Conservation (phyloP, 176 grass and related monocot genomes). For the Leersia perrieri region DNA sequence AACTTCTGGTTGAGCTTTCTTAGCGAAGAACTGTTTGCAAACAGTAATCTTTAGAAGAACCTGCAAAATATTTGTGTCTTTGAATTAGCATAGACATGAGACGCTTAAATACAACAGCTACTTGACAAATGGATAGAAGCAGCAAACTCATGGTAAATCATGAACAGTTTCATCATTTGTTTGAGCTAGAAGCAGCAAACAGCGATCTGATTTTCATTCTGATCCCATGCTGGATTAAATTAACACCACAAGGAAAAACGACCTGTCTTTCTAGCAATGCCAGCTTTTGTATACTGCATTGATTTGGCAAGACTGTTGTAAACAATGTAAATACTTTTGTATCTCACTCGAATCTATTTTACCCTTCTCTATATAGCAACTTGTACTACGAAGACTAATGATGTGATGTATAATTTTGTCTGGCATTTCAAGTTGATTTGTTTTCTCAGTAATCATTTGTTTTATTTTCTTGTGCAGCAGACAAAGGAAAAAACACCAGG, state of each 20-base stretch:
- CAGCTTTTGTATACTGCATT: neutral
- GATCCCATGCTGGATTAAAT: neutral
- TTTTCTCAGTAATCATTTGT: constrained; percentile 1
- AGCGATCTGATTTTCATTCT: neutral
- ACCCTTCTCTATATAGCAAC: neutral
- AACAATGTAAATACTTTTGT: neutral
- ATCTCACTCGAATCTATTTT: neutral
- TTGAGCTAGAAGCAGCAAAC: neutral
- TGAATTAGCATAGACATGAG: neutral
- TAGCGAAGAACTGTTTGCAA: neutral
- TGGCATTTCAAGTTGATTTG: neutral
- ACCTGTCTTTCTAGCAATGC: neutral
- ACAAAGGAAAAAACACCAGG: constrained; percentile 44
- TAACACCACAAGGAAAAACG: neutral
- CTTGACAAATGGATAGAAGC: neutral
- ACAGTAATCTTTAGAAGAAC: neutral
- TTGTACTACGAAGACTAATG: neutral
- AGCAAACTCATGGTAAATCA: neutral
- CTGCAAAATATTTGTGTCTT: neutral
- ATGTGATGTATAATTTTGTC: neutral
- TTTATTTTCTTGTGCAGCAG: constrained; percentile 39
- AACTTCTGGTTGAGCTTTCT: constrained; percentile 4
- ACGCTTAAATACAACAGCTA: neutral
- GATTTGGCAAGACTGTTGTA: neutral
- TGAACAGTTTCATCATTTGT: neutral